Evolutionary conservation across 1,284 basidiomycete species (phyloP), one percentile per base, ranked within the genome.

Genomic region (Ustanciosporium gigantosporum): DNA sequence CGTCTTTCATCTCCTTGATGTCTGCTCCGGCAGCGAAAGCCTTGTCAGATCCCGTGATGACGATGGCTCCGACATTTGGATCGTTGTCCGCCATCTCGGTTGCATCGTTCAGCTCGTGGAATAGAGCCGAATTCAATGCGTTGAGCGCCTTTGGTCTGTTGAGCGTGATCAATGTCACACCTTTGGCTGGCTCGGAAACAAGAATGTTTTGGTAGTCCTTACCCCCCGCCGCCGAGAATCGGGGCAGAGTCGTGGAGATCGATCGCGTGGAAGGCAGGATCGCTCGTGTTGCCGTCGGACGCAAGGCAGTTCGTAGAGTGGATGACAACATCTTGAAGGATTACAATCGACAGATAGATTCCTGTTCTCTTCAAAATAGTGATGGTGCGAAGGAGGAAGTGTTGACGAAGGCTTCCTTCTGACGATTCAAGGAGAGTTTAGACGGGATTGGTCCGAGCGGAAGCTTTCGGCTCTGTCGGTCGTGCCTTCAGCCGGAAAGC

Each of bases 121-220:
- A 80, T 21, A 81, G 76, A 24, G 72, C 66, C 23, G 78, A 79
- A 66, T 78, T 80, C 59, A 81, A 77, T 4, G 80, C 80, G 78
- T 98, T 97, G 70, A 97, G 83, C 20, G 91, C 91, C 77, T 95
- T 96, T 40, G 95, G 94, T 46, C 94, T 84, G 82, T 99, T 96
- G 74, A 99, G 84, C 14, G 89, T 91, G 79, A 99, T 86, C 67
- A 96, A 87, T 8, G 86, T 83, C 41, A 98, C 91, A 41, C 85
- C 85, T 20, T 86, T 83, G 48, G 86, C 83, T 6, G 90, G 89
- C 44, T 82, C 82, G 5, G 88, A 86, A 25, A 87, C 84, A 52
- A 91, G 81, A 78, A 93, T 88, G 79, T 87, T 83, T 64, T 85
- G 82, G 80, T 88, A 77, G 11, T 47, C 47, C 31, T 44, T 47